Evolutionary conservation across 805 yeast genomes (phyloP).

Genomic region (Hanseniaspora taiwanica): DNA sequence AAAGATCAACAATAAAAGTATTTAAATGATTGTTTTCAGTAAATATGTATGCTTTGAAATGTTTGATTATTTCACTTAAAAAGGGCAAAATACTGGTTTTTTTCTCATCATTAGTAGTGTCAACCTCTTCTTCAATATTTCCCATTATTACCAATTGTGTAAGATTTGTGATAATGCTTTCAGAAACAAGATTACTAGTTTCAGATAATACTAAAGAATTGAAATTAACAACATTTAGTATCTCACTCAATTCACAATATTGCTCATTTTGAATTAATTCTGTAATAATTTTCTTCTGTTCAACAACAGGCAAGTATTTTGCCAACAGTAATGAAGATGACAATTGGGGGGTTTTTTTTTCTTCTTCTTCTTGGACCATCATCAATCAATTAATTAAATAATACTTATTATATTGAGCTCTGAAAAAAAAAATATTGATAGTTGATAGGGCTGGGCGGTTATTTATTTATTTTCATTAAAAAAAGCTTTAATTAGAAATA

Average conservation of each 20-base stretch:
- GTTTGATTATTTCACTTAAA: not conserved
- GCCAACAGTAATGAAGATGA: conserved; percentile 4
- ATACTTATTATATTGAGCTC: too few relatives aligned
- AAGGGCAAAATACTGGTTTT: not conserved
- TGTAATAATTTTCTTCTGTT: conserved; percentile 7
- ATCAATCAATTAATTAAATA: too few relatives aligned
- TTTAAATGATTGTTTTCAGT: not conserved
- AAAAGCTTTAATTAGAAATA: too few relatives aligned
- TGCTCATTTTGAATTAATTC: conserved; percentile 8
- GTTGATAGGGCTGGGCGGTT: too few relatives aligned
- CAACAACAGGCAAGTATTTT: conserved; percentile 9
- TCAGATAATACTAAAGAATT: not conserved
- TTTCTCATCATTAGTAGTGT: not conserved
- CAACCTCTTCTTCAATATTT: not conserved
- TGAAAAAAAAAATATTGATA: too few relatives aligned
- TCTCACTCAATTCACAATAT: conserved; percentile 4
- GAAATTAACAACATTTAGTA: not conserved
- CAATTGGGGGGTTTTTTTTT: too few relatives aligned
- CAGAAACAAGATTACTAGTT: not conserved
- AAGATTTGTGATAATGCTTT: conserved; percentile 3
- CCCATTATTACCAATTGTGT: not conserved
- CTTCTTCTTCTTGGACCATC: too few relatives aligned
- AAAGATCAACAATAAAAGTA: not conserved
- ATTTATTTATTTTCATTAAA: too few relatives aligned
- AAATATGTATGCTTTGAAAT: too few relatives aligned